These are phyloP conservation scores for Daldinia caldariorum DNA, from an alignment of 495 filamentous ascomycete species.

Conservation along the genomic window DNA sequence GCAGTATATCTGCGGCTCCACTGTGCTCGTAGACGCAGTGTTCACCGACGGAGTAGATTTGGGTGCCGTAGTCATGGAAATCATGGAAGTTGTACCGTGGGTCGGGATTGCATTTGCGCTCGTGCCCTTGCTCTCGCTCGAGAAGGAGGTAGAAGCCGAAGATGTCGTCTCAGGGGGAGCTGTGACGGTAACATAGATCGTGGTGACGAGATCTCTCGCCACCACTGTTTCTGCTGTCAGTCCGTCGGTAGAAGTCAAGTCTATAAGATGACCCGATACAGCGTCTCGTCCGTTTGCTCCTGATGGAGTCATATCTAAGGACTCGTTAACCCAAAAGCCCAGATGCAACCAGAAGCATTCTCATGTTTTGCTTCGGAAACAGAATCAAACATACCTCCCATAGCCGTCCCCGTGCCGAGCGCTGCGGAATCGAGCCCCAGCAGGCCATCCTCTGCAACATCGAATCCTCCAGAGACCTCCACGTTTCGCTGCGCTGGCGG, in stretches of 20 bases:
- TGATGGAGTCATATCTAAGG: not conserved
- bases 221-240: not conserved
- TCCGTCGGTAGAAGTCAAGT: not conserved
- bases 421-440: not conserved
- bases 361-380: not conserved
- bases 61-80: not conserved
- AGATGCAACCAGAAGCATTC: not conserved
- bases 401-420: not conserved
- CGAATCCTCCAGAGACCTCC: not conserved
- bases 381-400: constrained; percentile 12
- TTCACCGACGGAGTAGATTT: not conserved
- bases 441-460: not conserved
- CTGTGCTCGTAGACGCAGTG: not conserved
- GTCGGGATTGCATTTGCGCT: not conserved
- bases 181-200: constrained; percentile 13
- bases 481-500: constrained; percentile 20
- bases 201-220: not conserved
- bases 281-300: not conserved
- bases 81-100: not conserved
- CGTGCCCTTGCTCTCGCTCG: not conserved
- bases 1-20: constrained; percentile 5
- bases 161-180: not conserved
- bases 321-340: not conserved
- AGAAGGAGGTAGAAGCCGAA: not conserved
- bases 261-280: not conserved